Evolutionary conservation across 2,329 filamentous ascomycete genomes (phyloP).

Genomic region (Pseudogymnoascus sp.): DNA sequence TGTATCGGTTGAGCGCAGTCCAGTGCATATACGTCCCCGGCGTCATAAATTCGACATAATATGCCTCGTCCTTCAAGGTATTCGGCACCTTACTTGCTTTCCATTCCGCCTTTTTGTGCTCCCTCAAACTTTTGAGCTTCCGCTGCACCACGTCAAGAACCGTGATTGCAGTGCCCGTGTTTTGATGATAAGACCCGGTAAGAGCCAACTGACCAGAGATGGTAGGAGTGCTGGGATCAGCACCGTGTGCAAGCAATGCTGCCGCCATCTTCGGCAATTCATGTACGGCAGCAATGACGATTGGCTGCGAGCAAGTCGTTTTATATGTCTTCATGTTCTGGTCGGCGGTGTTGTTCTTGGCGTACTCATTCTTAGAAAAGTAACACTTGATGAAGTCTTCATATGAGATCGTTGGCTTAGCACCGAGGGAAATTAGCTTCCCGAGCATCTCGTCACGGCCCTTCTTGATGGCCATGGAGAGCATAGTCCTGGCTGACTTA

Average conservation of each 20-base stretch:
- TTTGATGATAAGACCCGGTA: constrained; percentile 21
- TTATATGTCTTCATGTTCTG: constrained; percentile 42
- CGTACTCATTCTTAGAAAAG: constrained; percentile 33
- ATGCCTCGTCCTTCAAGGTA: constrained; percentile 34
- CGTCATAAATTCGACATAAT: constrained; percentile 43
- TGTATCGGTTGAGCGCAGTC: constrained; percentile 32
- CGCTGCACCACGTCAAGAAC: constrained; percentile 53
- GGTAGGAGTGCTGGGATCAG: constrained; percentile 55
- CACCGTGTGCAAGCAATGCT: constrained; percentile 54
- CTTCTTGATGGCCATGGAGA: constrained; percentile 51
- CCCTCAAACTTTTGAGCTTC: constrained; percentile 42
- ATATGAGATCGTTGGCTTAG: constrained; percentile 51
- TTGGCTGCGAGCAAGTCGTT: constrained; percentile 49
- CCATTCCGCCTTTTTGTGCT: constrained; percentile 15
- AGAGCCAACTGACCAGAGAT: constrained; percentile 31
- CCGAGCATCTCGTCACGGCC: constrained; percentile 45
- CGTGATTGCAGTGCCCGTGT: constrained; percentile 32
- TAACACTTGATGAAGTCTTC: constrained; percentile 55
- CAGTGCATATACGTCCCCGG: constrained; percentile 55
- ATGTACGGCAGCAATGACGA: constrained; percentile 50
- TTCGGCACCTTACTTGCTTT: constrained; percentile 15
- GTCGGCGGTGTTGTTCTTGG: constrained; percentile 35
- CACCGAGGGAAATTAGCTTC: constrained; percentile 57
- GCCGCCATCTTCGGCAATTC: constrained; percentile 39
- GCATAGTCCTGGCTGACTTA: constrained; percentile 34